Base-by-base conservation (phyloP, 2,329 filamentous ascomycete genomes). In the Talaromyces sp. region DNA sequence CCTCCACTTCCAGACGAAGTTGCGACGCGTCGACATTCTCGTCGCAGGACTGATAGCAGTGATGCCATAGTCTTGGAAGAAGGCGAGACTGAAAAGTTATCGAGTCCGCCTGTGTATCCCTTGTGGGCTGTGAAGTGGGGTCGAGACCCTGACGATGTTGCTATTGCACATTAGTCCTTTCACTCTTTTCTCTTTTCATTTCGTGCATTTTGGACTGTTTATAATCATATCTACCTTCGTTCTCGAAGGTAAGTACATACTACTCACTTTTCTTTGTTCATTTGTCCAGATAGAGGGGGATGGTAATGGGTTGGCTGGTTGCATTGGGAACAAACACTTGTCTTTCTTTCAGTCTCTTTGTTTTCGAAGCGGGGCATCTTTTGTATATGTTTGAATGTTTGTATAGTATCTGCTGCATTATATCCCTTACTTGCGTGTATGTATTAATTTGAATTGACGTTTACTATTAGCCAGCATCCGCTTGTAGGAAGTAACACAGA, bases 21-120 rank as follows among this genome's bases (percentile, higher is more conserved):
- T 59, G 38, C 53, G 25, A 34, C 36, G n/a, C 73, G 71, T 64
- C 72, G 73, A 49, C 78, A 80, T 67, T 76, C 78, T 17, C 72
- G 77, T 43, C 75, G 78, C 56, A 75, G 78, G 34, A 81, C 79
- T 0, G 76, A 79, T 67, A 80, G 78, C 68, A 80, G 78, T 64
- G 79, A 82, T 70, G 80, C 80, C 65, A 82, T 84, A 58, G 76
- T 79, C 59, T 72, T 80, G 53, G 78, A 78, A 60, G 73, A 78
- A 25, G 76, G 78, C 31, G 49, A 58, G 1, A 79, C 81, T 3
- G 81, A 82, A 34, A 83, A 84, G 68, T 81, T 79, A 51, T 86
- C 87, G 81, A 86, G 88, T 60, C 71, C 84, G 19, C 36, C 53
- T 11, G 82, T 82, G 5, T 79, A 83, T 63, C 77, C 78, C 5